Base-by-base conservation (phyloP, 1,284 basidiomycete genomes). In the Ganoderma resinaceum region DNA sequence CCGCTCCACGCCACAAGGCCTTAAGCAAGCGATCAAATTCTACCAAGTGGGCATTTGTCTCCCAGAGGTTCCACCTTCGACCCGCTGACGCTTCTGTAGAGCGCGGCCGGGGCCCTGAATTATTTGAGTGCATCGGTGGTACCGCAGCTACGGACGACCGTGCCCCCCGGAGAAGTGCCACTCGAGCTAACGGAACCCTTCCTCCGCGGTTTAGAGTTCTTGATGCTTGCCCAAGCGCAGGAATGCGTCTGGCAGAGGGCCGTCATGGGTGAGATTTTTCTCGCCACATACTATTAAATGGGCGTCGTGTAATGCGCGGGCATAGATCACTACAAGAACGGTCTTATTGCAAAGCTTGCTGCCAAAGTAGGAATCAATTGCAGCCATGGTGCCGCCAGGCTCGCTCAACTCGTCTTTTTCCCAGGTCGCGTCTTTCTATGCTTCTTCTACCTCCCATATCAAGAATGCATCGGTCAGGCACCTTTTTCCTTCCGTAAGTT, bases 201-300 rank as follows among this genome's bases (percentile, higher is more conserved):
- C 73, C 76, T 96, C 29, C 84, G 84, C 55, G 85, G 89, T 29
- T 77, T 99, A 29, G 88, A 94, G 74, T 87, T 84, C 72, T 86
- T 98, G 65, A 94, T 96, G 88, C 86, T 98, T 1, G 96, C 96
- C 0, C 96, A 99, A 81, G 97, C 96, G 0, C 97, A 99, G 76
- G 97, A 99, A 82, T 98, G 96, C 76, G 95, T 92, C 65, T 99
- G 97, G 97, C 96, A 98, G 78, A 90, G 93, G 74, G 97, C 96
- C 7, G 92, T 94, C 71, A 82, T 95, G 70, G 93, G 95, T 95
- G 77, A 76, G 79, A 76, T 46, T 31, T 23, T 31, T 63, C 57
- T 59, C 40, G 40, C 29, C 62, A 62, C 61, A 7, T 11, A 33
- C 12, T 55, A 14, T 18, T 16, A 29, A 18, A 26, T 8, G 58